Evolutionary conservation across 441 rosid genomes (phyloP).

Genomic region (Erodium texanum): DNA sequence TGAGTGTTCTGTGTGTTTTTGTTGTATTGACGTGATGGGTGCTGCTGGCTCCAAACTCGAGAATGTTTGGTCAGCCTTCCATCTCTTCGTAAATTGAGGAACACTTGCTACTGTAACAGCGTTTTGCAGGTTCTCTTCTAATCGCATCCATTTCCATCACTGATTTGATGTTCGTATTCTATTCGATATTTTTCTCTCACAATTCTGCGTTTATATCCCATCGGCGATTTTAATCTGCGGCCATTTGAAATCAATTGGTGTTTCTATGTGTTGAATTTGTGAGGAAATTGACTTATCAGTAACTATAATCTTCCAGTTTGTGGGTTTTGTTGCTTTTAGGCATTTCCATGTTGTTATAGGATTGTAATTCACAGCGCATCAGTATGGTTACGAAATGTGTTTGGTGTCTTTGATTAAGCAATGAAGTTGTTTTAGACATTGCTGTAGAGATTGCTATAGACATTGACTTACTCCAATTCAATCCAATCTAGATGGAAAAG

Average conservation of each 20-base stretch:
- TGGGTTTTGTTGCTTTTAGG: not conserved
- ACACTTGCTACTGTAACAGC: constrained; percentile 71
- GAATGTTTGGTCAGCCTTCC: no score
- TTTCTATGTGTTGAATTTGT: no score
- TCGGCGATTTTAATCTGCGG: no score
- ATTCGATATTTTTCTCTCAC: not conserved
- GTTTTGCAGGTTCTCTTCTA: constrained; percentile 86
- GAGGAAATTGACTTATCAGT: no score
- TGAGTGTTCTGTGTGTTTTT: constrained; percentile 12
- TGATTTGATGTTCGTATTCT: not conserved
- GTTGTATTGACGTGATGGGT: constrained; percentile 44
- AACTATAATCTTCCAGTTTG: no score
- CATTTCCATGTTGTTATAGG: not conserved
- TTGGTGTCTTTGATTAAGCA: not conserved
- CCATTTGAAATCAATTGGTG: not conserved
- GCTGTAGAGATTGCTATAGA: not conserved
- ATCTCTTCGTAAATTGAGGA: no score
- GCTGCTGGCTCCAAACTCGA: constrained; percentile 98
- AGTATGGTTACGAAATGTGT: not conserved
- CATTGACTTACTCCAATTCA: not conserved
- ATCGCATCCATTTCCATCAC: not conserved
- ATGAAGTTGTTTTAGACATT: no score
- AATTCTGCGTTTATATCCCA: not conserved
- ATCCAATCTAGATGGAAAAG: not conserved
- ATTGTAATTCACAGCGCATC: not conserved